A percentile compares a stretch with the other conserved stretches of the same genome.
Evolutionary conservation across 176 grass and related monocot species (phyloP).

Genomic region (Eremochloa ophiuroides): DNA sequence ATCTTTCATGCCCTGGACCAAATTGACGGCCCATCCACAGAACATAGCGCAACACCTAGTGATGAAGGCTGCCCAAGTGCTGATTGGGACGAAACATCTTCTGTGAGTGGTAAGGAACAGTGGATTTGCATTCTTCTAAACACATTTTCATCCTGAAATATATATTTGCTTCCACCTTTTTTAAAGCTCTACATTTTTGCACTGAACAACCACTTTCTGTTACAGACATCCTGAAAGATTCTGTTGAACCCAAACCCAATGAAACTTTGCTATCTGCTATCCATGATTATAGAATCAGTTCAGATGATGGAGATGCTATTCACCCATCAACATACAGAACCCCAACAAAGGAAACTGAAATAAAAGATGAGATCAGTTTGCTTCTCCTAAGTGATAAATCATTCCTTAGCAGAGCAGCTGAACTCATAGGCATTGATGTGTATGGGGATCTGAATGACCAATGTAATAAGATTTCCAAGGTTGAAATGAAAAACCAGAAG

Average conservation of each 20-base stretch:
- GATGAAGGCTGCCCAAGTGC: conserved; percentile 27
- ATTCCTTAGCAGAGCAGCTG: conserved; percentile 35
- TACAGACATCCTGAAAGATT: conserved; percentile 40
- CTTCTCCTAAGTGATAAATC: conserved; percentile 49
- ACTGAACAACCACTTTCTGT: conserved; percentile 14
- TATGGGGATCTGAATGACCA: background rate
- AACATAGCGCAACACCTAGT: conserved; percentile 30
- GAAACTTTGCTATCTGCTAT: conserved; percentile 32
- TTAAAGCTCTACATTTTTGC: background rate
- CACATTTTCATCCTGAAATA: background rate
- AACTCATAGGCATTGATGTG: conserved; percentile 6
- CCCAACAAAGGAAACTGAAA: conserved; percentile 22
- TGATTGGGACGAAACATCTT: conserved; percentile 34
- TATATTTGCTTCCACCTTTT: background rate
- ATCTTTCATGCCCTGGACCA: conserved; percentile 18
- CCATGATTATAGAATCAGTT: conserved; percentile 6
- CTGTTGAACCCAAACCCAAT: conserved; percentile 18
- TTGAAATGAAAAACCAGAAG: conserved; percentile 14
- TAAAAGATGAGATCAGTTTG: conserved; percentile 46
- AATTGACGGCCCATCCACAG: conserved; percentile 35
- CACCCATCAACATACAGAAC: background rate
- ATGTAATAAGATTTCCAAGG: background rate
- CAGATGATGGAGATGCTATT: conserved; percentile 13
- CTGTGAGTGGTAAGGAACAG: conserved; percentile 35
- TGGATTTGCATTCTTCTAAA: background rate